Evolutionary conservation across 768 basidiomycete genomes (phyloP).

Genomic region (Scleroderma citrinum): DNA sequence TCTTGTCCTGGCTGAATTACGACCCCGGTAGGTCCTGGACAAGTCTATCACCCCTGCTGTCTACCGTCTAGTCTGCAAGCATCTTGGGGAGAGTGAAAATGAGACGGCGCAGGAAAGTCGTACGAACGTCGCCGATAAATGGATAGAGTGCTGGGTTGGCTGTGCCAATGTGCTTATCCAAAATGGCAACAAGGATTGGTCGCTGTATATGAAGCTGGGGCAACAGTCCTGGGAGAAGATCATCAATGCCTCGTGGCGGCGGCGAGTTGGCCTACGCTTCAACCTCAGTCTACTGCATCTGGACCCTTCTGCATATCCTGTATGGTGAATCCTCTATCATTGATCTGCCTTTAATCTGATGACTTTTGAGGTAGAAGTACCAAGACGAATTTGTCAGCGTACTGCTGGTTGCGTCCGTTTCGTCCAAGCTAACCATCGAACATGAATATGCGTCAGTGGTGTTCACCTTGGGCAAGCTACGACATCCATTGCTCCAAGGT

Average conservation of each 20-base stretch:
- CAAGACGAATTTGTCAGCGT: conserved; percentile 48
- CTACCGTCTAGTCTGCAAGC: conserved; percentile 48
- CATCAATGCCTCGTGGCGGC: conserved; percentile 43
- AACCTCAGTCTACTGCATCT: conserved; percentile 49
- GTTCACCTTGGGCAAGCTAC: conserved; percentile 51
- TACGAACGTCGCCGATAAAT: conserved; percentile 39
- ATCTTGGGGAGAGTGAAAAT: conserved; percentile 33
- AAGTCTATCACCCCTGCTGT: conserved; percentile 46
- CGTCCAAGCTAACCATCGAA: conserved; percentile 45
- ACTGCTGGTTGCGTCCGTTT: conserved; percentile 47
- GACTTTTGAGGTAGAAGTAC: conserved; percentile 31
- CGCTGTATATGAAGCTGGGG: conserved; percentile 46
- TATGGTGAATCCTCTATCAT: conserved; percentile 25
- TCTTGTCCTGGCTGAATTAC: background rate
- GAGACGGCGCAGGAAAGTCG: conserved; percentile 15
- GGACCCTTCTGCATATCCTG: conserved; percentile 57
- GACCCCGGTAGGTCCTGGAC: conserved; percentile 39
- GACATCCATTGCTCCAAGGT: conserved; percentile 44
- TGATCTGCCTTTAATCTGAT: background rate
- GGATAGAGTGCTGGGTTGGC: conserved; percentile 72
- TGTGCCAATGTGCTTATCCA: conserved; percentile 59
- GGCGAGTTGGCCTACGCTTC: conserved; percentile 58
- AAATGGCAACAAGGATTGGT: conserved; percentile 54
- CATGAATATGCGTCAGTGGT: conserved; percentile 52
- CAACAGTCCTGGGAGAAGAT: conserved; percentile 52